Base-by-base conservation (phyloP, 805 yeast species). In the Zygotorulaspora sp. region DNA sequence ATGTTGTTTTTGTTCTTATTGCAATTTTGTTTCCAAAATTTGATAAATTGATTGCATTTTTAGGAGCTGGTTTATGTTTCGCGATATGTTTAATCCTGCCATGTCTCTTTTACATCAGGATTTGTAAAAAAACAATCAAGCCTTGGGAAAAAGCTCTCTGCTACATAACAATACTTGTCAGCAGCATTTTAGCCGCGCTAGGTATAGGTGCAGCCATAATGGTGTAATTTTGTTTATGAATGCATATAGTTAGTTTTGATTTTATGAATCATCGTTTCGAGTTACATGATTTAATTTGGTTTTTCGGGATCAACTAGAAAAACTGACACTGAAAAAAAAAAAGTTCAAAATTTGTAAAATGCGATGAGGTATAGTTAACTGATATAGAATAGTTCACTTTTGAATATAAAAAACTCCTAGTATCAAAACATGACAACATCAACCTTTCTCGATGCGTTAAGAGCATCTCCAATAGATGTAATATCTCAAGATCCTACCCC, bases 31-130 rank as follows among this genome's bases (percentile, higher is more conserved):
- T 85, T 55, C 90, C 92, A 3, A 82, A 78, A 37, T 88, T 88
- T 57, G 96, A 87, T 53, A 76, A 76, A 49, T 71, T 88, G 36
- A 80, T 88, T 61, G 85, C 95, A 5, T 74, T 88, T 31, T 61
- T 86, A 48, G 96, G 96, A 6, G 75, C 90, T 4, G 78, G 86
- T 1, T 69, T 88, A 35, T 85, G 95, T 50, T 83, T 85, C 58
- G 67, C 80, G 2, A 77, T 87, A 23, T 88, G 96, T 58, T 66
- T 87, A 37, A 80, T 86, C 14, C 68, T 87, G 16, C 96, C 96
- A 2, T 66, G 85, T 15, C 53, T 73, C 8, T 88, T 87, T 57
- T 86, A 88, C 61, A 55, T 82, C 43, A 69, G 63, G 45, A 67
- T 81, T 25, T 81, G 79, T 53, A 58, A 58, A 3, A 52, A 61